Evolutionary conservation across 495 filamentous ascomycete genomes (phyloP), one percentile per base, ranked within the genome.

Genomic region (Pseudomonodictys pantanalensis): DNA sequence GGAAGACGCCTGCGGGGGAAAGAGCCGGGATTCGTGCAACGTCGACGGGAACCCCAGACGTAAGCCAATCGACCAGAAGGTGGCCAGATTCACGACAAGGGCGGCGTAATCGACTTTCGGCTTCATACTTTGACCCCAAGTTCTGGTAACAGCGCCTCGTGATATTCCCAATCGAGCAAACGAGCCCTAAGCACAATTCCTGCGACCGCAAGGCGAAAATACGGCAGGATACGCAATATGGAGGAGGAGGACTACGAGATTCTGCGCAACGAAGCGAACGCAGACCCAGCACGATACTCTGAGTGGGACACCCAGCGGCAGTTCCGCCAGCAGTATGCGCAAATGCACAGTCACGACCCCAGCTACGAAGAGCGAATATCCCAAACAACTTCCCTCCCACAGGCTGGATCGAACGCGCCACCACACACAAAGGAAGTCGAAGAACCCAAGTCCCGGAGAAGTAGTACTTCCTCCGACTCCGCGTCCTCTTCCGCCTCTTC

Each of bases 191-290:
- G n/a, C n/a, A n/a, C n/a, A n/a, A n/a, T n/a, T n/a, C n/a, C n/a
- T n/a, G n/a, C n/a, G n/a, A n/a, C n/a, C n/a, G n/a, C n/a, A n/a
- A n/a, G n/a, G n/a, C n/a, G n/a, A n/a, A n/a, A n/a, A n/a, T n/a
- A n/a, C n/a, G n/a, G n/a, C n/a, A n/a, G n/a, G n/a, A n/a, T n/a
- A n/a, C n/a, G n/a, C n/a, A n/a, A n/a, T n/a, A 62, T 62, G 59
- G 30, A 62, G 17, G 52, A 62, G 25, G 52, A 56, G 30, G 59
- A 62, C 24, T 56, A 62, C 24, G 43, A 50, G n/a, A 39, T 62
- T 6, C 24, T 62, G 6, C 8, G 52, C 12, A 30, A 24, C 26
- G 59, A 62, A 39, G 59, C 59, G n/a, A 10, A 46, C 8, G 59
- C 59, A 10, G 52, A 62, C 9, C 59, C 43, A 20, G 6, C 24